These are phyloP conservation scores for Pseudogymnoascus sp. DNA, from an alignment of 2,329 filamentous ascomycete genomes.

Conservation along the genomic window DNA sequence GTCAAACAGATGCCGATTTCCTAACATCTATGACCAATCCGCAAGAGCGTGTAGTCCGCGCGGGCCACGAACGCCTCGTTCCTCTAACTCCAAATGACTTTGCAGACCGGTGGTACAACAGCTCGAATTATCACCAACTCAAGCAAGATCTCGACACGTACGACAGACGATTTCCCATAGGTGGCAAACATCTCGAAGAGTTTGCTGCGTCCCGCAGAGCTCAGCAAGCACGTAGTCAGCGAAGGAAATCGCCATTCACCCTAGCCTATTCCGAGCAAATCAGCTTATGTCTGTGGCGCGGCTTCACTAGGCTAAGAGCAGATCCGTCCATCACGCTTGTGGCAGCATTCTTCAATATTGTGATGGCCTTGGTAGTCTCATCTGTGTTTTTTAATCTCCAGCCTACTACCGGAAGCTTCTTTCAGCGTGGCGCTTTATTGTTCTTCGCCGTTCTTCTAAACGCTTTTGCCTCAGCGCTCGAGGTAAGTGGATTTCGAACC, in stretches of 20 bases:
- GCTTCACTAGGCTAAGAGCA: constrained; percentile 66
- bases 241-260: constrained; percentile 64
- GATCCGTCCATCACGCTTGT: constrained; percentile 38
- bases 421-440: constrained; percentile 52
- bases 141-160: constrained; percentile 44
- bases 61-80: constrained; percentile 53
- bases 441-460: constrained; percentile 64
- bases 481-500: constrained; percentile 45
- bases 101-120: constrained; percentile 36
- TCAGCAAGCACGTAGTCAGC: constrained; percentile 37
- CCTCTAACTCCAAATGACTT: constrained; percentile 67
- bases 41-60: constrained; percentile 45
- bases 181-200: constrained; percentile 50
- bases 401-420: constrained; percentile 50
- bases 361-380: constrained; percentile 57
- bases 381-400: constrained; percentile 58
- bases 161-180: constrained; percentile 48
- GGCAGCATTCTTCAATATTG: constrained; percentile 15
- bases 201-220: constrained; percentile 36
- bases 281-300: constrained; percentile 37
- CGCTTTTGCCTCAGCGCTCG: constrained; percentile 60
- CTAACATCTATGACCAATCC: constrained; percentile 63
- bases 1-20: constrained; percentile 65
- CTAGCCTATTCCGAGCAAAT: constrained; percentile 46
- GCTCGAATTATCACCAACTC: constrained; percentile 40